A percentile compares a stretch with the other conserved stretches of the same genome.
Conservation (phyloP, 2,329 filamentous ascomycete genomes). For the Sarocladium oryzae region DNA sequence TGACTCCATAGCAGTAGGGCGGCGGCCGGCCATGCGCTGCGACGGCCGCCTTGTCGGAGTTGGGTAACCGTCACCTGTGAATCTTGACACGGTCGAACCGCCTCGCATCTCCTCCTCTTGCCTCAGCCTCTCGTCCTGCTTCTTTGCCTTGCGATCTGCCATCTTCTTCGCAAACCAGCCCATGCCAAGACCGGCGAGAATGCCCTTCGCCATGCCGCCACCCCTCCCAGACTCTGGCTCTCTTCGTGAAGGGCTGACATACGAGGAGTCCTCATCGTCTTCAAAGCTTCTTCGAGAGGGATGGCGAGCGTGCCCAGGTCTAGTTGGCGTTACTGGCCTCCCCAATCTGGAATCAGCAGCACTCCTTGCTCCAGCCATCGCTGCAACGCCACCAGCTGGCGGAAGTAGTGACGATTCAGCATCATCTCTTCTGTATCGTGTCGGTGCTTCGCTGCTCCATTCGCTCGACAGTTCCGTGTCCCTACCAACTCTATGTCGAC, state of each 20-base stretch:
- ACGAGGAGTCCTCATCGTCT: conserved; percentile 52
- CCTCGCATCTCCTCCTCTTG: conserved; percentile 51
- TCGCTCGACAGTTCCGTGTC: conserved; percentile 50
- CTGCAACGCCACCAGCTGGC: conserved; percentile 36
- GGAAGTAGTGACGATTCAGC: conserved; percentile 38
- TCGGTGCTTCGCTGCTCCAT: conserved; percentile 13
- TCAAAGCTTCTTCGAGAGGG: conserved; percentile 35
- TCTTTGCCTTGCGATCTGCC: conserved; percentile 44
- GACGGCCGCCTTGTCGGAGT: conserved; percentile 36
- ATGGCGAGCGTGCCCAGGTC: conserved; percentile 38
- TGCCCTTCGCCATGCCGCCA: conserved; percentile 48
- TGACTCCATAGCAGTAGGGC: neutral
- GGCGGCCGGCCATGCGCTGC: conserved; percentile 24
- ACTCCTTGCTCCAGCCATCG: conserved; percentile 40
- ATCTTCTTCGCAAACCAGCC: conserved; percentile 64
- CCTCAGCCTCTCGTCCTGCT: conserved; percentile 39
- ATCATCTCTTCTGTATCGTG: conserved; percentile 1
- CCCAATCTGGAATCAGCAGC: conserved; percentile 31
- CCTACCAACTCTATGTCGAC: conserved; percentile 35
- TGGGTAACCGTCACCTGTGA: conserved; percentile 61
- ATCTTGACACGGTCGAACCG: conserved; percentile 56
- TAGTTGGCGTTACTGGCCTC: conserved; percentile 37
- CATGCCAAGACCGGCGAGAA: conserved; percentile 56
- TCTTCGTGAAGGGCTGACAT: conserved; percentile 56
- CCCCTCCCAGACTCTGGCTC: conserved; percentile 33